Base-by-base conservation (phyloP, 176 grass and related monocot species). In the Urochloa ruziziensis region DNA sequence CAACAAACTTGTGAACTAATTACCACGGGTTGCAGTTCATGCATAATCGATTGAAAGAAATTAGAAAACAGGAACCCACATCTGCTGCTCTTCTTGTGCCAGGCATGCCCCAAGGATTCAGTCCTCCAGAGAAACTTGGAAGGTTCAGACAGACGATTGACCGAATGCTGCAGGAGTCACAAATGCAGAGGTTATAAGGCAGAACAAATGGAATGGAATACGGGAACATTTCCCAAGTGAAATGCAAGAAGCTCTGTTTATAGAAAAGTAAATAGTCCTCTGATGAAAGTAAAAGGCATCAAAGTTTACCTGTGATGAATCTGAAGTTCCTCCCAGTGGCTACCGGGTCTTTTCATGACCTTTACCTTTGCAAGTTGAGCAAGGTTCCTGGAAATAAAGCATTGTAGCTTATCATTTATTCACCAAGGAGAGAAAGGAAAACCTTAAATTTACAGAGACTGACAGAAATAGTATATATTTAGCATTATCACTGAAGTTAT, bases 281-380 rank as follows among this genome's bases (percentile, higher is more conserved):
- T 13, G 39, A 32, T 63, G 17, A 68, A 73, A 13, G n/a, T 30
- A 40, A 70, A 40, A 74, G 23, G 23, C 17, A 51, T 30, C 28
- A 9, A 84, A 39, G 59, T 73, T 80, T 70, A 97, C 95, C 92
- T 94, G 75, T 65, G 77, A 84, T 91, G 90, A 82, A 97, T 78
- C 29, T 48, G 62, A 74, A 97, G 92, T 48, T 97, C 88, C 87
- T 94, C 88, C 95, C 95, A 97, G 0, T 52, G 74, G 62, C 52
- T 39, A 70, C 95, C 90, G 66, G 74, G 36, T 72, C 54, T 86
- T 91, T 94, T 97, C 95, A 97, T 93, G 62, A 97, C 70, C 86
- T 91, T 93, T 42, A 97, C 92, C 60, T 91, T 94, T 81, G 95
- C 86, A 89, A 97, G 79, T 53, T 93, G 92, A 88, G 95, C 86